Evolutionary conservation across 805 yeast species (phyloP).

Genomic region (Wickerhamomyces tratensis): DNA sequence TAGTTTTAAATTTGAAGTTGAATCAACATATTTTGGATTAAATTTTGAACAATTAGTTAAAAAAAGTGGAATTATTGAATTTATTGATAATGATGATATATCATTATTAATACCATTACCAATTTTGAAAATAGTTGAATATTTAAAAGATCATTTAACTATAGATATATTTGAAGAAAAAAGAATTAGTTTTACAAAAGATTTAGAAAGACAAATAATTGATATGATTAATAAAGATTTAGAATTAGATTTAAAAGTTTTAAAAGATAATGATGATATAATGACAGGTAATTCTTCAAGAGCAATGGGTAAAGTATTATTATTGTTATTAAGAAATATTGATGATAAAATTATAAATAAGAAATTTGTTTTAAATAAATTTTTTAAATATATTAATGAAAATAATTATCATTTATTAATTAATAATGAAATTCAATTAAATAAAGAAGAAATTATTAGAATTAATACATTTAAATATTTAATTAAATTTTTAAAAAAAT

Average conservation of each 20-base stretch:
- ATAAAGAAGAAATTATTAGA: no score
- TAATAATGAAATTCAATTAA: no score
- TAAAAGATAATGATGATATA: slow-evolving; percentile 8
- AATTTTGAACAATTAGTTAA: slow-evolving; percentile 11
- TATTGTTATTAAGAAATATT: slow-evolving; percentile 22
- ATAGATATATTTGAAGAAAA: slow-evolving; percentile 18
- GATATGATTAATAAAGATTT: slow-evolving; percentile 13
- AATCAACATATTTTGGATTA: slow-evolving; percentile 20
- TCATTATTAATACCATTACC: slow-evolving; percentile 18
- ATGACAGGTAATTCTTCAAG: slow-evolving; percentile 12
- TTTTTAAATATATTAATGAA: slow-evolving; percentile 5
- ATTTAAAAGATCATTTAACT: slow-evolving; percentile 16
- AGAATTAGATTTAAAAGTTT: slow-evolving; percentile 9
- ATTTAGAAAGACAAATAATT: slow-evolving; percentile 13
- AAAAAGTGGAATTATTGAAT: no score
- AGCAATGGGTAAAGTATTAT: slow-evolving; percentile 19
- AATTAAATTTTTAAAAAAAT: no score
- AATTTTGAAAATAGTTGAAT: slow-evolving; percentile 20
- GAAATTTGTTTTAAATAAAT: slow-evolving; percentile 16
- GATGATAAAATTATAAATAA: slow-evolving; percentile 32
- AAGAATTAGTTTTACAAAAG: slow-evolving; percentile 11
- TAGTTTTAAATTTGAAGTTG: slow-evolving; percentile 16
- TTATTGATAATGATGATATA: no score
- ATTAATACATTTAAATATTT: no score
- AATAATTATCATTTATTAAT: no score